These are phyloP conservation scores for Mortierella sp. DNA, from an alignment of 371 early-diverging fungal genomes.

Conservation along the genomic window DNA sequence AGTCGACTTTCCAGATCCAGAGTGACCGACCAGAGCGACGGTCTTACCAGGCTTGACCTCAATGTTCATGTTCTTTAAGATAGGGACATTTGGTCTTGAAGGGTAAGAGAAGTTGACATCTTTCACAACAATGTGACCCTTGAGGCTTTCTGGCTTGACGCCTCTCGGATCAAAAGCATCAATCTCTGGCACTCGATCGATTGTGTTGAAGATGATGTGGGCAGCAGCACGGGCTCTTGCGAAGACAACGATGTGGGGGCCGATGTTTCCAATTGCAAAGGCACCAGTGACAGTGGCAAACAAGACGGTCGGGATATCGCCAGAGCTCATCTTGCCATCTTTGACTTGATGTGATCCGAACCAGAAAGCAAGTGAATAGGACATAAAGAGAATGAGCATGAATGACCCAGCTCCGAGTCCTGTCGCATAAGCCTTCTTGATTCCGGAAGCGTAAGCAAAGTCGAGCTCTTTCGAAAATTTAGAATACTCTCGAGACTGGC, in stretches of 20 bases:
- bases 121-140: slow-evolving; percentile 76
- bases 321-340: slow-evolving; percentile 58
- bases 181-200: slow-evolving; percentile 80
- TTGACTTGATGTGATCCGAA: slow-evolving; percentile 73
- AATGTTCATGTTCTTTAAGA: slow-evolving; percentile 69
- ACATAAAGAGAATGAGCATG: slow-evolving; percentile 71
- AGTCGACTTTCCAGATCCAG: slow-evolving; percentile 93
- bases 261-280: slow-evolving; percentile 42
- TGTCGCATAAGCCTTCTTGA: slow-evolving; percentile 60
- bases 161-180: slow-evolving; percentile 69
- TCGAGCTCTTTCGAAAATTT: slow-evolving; percentile 68
- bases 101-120: slow-evolving; percentile 82
- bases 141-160: slow-evolving; percentile 55
- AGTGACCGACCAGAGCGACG: slow-evolving; percentile 82
- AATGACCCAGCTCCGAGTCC: slow-evolving; percentile 73
- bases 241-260: slow-evolving; percentile 55
- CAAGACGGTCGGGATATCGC: slow-evolving; percentile 71
- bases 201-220: slow-evolving; percentile 74
- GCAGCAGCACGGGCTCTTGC: slow-evolving; percentile 74
- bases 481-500: slow-evolving; percentile 72
- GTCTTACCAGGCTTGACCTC: slow-evolving; percentile 78
- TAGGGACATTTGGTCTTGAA: slow-evolving; percentile 77
- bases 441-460: slow-evolving; percentile 65
- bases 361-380: slow-evolving; percentile 84
- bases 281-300: slow-evolving; percentile 74